Evolutionary conservation across 2,329 filamentous ascomycete species (phyloP).

Genomic region (Domatiomyces globalis): DNA sequence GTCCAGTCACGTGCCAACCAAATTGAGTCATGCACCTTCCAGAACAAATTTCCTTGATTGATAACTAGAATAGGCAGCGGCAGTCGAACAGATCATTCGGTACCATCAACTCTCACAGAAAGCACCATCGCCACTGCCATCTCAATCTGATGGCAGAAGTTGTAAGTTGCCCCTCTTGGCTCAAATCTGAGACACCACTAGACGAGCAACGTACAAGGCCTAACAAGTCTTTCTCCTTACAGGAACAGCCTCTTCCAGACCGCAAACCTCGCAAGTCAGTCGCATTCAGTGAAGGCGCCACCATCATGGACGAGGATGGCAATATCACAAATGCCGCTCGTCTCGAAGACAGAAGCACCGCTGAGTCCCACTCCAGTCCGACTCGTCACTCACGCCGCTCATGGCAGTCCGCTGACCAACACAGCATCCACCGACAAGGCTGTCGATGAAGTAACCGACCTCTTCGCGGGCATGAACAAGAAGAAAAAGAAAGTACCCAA

Average conservation of each 20-base stretch:
- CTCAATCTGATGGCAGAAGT: slow-evolving; percentile 16
- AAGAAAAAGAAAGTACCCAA: slow-evolving; percentile 51
- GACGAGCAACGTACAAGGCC: background rate
- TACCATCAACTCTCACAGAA: background rate
- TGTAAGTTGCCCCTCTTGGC: slow-evolving; percentile 8
- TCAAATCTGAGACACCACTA: background rate
- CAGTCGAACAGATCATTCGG: background rate
- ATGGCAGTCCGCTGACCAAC: slow-evolving; percentile 12
- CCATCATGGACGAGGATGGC: slow-evolving; percentile 81
- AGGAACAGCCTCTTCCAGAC: slow-evolving; percentile 26
- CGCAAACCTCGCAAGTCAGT: slow-evolving; percentile 82
- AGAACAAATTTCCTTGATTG: background rate
- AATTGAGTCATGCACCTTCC: background rate
- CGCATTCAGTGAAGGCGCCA: slow-evolving; percentile 75
- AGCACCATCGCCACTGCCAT: background rate
- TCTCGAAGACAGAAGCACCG: slow-evolving; percentile 64
- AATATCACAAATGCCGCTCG: slow-evolving; percentile 54
- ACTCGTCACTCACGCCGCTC: slow-evolving; percentile 11
- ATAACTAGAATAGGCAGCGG: background rate
- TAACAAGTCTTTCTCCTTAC: slow-evolving; percentile 1
- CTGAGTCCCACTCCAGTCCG: slow-evolving; percentile 52
- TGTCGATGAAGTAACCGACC: slow-evolving; percentile 51
- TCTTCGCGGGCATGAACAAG: slow-evolving; percentile 57
- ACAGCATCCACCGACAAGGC: slow-evolving; percentile 37
- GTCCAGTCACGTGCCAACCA: background rate